Conservation (phyloP, 1,284 basidiomycete genomes). For the Rhodotorula sp. region DNA sequence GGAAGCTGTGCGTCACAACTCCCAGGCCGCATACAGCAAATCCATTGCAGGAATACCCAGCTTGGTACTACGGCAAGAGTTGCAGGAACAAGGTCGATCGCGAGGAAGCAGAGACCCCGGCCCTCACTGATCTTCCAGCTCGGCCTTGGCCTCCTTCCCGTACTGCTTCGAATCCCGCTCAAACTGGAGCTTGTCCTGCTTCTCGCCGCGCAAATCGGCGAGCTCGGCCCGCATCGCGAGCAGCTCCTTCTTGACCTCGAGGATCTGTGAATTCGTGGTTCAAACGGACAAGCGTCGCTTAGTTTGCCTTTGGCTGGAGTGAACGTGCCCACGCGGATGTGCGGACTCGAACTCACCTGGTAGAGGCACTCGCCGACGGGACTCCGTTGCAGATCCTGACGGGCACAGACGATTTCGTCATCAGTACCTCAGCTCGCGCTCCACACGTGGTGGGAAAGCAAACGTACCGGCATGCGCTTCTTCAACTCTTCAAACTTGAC, state of each 20-base stretch:
- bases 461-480: constrained; percentile 69
- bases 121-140: background rate
- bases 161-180: background rate
- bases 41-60: too few species aligned
- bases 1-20: too few species aligned
- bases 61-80: too few species aligned
- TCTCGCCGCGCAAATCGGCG: constrained; percentile 1
- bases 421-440: background rate
- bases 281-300: too few species aligned
- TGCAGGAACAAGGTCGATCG: too few species aligned
- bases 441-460: too few species aligned
- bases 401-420: background rate
- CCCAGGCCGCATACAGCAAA: too few species aligned
- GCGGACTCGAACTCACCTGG: constrained; percentile 14
- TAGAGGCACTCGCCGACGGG: constrained; percentile 24
- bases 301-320: too few species aligned
- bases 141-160: background rate
- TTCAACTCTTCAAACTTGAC: constrained; percentile 73
- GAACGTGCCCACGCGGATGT: background rate
- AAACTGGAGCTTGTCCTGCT: background rate
- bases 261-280: background rate
- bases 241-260: constrained; percentile 19
- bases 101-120: too few species aligned
- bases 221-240: constrained; percentile 11
- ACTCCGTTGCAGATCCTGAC: constrained; percentile 7